Percentiles rank a stretch among this genome's conserved stretches.
Conservation (phyloP, 495 filamentous ascomycete species). For the Delitschia confertaspora region DNA sequence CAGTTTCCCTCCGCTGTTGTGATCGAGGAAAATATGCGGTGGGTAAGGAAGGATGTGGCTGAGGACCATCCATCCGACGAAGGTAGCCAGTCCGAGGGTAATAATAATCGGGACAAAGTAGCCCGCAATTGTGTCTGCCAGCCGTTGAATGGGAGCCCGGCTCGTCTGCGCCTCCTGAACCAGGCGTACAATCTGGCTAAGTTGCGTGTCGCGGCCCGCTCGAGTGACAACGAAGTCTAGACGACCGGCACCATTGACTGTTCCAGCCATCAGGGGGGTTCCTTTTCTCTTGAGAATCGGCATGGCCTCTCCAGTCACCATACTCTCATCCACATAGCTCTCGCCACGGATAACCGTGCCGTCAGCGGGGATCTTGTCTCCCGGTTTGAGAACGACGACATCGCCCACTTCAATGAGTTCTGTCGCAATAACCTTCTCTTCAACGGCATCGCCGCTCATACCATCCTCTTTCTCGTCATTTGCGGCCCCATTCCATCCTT, state of each 20-base stretch:
- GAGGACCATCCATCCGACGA: slow-evolving; percentile 88
- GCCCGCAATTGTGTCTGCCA: slow-evolving; percentile 85
- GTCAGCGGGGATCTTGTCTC: slow-evolving; percentile 95
- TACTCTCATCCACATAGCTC: slow-evolving; percentile 92
- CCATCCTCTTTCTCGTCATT: slow-evolving; percentile 40
- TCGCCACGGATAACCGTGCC: slow-evolving; percentile 79
- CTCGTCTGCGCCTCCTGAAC: slow-evolving; percentile 95
- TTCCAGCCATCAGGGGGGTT: slow-evolving; percentile 79
- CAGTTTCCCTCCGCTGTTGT: slow-evolving; percentile 71
- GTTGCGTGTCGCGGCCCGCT: slow-evolving; percentile 87
- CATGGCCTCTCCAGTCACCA: slow-evolving; percentile 96
- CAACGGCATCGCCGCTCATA: slow-evolving; percentile 48
- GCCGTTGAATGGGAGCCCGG: slow-evolving; percentile 85
- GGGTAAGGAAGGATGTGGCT: slow-evolving; percentile 73
- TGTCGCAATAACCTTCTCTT: slow-evolving; percentile 78
- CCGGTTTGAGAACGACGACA: slow-evolving; percentile 83
- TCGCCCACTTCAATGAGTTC: slow-evolving; percentile 94
- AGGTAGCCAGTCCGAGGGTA: slow-evolving; percentile 72
- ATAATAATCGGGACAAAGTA: slow-evolving; percentile 92
- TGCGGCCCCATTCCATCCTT: slow-evolving; percentile 52
- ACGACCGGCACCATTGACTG: slow-evolving; percentile 86
- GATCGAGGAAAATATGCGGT: slow-evolving; percentile 79
- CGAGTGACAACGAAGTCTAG: slow-evolving; percentile 90
- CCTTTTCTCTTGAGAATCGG: slow-evolving; percentile 82
- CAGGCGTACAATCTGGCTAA: slow-evolving; percentile 94